A percentile compares a stretch with the other conserved stretches of the same genome.
Conservation (phyloP, 2,329 filamentous ascomycete species). For the Exophiala spinifera region DNA sequence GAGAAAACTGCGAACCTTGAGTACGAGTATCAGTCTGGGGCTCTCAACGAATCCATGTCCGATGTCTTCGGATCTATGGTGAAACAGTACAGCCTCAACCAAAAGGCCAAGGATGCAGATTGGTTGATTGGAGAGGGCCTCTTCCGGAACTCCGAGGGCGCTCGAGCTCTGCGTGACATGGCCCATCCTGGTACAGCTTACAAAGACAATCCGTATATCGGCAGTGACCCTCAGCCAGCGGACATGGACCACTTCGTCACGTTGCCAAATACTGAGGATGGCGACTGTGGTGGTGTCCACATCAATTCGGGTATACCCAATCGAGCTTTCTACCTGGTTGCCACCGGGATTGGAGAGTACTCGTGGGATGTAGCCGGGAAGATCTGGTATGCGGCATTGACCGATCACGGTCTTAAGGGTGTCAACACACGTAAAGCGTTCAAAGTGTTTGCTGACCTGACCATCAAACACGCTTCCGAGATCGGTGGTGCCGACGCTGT, state of each 20-base stretch:
- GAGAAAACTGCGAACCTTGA: background rate
- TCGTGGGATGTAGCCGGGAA: background rate
- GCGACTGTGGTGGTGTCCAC: slow-evolving; percentile 55
- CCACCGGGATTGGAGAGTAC: slow-evolving; percentile 36
- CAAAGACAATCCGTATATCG: background rate
- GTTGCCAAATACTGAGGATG: background rate
- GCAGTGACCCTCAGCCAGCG: background rate
- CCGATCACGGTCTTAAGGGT: slow-evolving; percentile 41
- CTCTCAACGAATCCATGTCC: background rate
- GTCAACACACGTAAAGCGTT: background rate
- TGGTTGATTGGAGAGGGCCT: background rate
- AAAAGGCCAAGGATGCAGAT: background rate
- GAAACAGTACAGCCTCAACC: background rate
- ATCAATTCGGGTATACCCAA: slow-evolving; percentile 58
- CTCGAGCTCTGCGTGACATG: background rate
- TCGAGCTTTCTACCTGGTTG: slow-evolving; percentile 53
- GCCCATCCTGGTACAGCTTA: background rate
- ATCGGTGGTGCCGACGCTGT: too few relatives aligned
- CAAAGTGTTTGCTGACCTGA: too few relatives aligned
- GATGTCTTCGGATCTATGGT: background rate
- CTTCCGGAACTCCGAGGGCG: background rate
- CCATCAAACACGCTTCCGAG: too few relatives aligned
- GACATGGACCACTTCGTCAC: background rate
- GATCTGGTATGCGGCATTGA: slow-evolving; percentile 30
- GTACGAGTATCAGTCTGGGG: background rate